Conservation (phyloP, 1,284 basidiomycete species). For the Ganoderma multipileum region DNA sequence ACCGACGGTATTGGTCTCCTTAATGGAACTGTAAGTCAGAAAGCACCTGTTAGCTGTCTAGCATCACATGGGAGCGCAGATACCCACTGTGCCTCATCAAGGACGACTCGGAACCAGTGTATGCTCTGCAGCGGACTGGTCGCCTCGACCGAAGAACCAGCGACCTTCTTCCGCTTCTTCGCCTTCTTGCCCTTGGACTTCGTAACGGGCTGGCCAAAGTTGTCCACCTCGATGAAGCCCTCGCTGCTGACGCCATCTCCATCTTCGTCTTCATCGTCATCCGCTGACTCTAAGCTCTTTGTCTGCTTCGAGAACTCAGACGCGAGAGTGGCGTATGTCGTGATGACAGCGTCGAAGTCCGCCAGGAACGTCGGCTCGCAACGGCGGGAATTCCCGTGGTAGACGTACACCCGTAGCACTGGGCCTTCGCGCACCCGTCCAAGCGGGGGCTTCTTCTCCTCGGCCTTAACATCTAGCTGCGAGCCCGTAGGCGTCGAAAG, state of each 20-base stretch:
- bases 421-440: conserved; percentile 53
- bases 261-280: conserved; percentile 76
- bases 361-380: conserved; percentile 87
- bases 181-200: conserved; percentile 69
- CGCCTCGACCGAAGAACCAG: conserved; percentile 55
- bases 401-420: conserved; percentile 87
- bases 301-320: conserved; percentile 94
- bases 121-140: conserved; percentile 93
- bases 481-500: conserved; percentile 34
- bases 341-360: conserved; percentile 97
- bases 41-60: conserved; percentile 1
- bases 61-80: conserved; percentile 8
- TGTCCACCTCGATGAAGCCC: conserved; percentile 70
- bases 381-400: conserved; percentile 92
- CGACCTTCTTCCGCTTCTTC: conserved; percentile 72
- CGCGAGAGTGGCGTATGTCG: conserved; percentile 95
- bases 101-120: conserved; percentile 97
- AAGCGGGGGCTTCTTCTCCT: conserved; percentile 42
- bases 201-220: conserved; percentile 66
- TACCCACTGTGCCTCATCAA: conserved; percentile 97
- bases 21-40: conserved; percentile 80
- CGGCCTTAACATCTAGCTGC: conserved; percentile 44
- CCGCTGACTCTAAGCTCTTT: conserved; percentile 60
- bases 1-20: conserved; percentile 93
- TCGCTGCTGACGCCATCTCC: conserved; percentile 62